Base-by-base conservation (phyloP, 768 basidiomycete species). In the Auriculariales sp. region DNA sequence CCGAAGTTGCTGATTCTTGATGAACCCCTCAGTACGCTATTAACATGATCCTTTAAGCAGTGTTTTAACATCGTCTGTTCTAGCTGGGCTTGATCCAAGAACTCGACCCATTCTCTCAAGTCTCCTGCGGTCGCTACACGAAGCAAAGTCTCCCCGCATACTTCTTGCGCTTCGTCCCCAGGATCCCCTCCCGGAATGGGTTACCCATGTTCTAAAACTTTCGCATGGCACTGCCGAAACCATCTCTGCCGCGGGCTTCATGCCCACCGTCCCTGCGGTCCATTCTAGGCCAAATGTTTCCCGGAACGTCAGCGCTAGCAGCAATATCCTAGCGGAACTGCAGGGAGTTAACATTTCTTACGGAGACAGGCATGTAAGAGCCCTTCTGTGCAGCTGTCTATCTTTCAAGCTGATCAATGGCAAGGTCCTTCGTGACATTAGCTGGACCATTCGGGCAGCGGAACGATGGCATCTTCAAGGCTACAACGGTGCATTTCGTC, bases 391-490 rank as follows among this genome's bases (percentile, higher is more conserved):
- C 4, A 25, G 34, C 32, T 28, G 4, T 25, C 34, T 33, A 15
- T 36, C 30, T 7, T 22, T 28, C 19, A 46, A n/a, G n/a, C n/a
- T n/a, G n/a, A n/a, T n/a, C n/a, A n/a, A n/a, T 39, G 31, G 28
- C 12, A 3, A 90, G 86, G 78, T 92, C 3, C 73, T 99, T 2
- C 71, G 75, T 53, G 67, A 79, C 50, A 76, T 97, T 44, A 74
- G 75, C 49, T 98, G 93, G 94, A 74, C 78, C 32, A 80, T 98
- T 52, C 71, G 71, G 2, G 73, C 77, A 55, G 89, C 90, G 33
- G 81, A 93, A 36, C 73, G 85, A 27, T 97, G 91, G 89, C 86
- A 93, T 58, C 77, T 99, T 11, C 76, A 81, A 57, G 93, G 94
- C 7, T 67, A 79, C 22, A 99, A 98, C 60, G 94, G 88, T 82